Conservation (phyloP, 2,329 filamentous ascomycete species). For the Geosmithia flava region DNA sequence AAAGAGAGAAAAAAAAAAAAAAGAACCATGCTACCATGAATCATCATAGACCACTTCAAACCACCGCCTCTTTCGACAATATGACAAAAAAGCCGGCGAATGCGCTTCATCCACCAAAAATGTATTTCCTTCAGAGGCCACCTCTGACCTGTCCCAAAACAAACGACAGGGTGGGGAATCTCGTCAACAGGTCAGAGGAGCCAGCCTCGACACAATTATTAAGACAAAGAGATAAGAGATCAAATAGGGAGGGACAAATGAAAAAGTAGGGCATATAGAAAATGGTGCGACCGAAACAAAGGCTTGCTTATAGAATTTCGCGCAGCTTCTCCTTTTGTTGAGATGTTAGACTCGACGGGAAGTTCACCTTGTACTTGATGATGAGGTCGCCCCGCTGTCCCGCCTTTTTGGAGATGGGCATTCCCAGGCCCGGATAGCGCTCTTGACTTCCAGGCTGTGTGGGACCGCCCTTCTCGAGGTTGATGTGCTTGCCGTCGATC, state of each 20-base stretch:
- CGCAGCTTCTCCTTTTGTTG: conserved; percentile 71
- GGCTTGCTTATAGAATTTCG: conserved; percentile 52
- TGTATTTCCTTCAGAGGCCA: not conserved
- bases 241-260: not conserved
- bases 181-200: not conserved
- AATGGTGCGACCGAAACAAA: not conserved
- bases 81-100: not conserved
- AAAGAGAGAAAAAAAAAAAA: not conserved
- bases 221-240: not conserved
- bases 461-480: conserved; percentile 67
- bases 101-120: not conserved
- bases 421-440: conserved; percentile 72
- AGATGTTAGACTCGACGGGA: conserved; percentile 65
- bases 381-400: conserved; percentile 76
- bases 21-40: not conserved
- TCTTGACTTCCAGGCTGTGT: conserved; percentile 78
- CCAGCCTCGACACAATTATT: not conserved
- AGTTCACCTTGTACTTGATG: conserved; percentile 84
- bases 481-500: conserved; percentile 81
- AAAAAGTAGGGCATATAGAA: not conserved
- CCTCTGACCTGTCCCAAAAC: not conserved
- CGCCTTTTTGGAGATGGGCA: conserved; percentile 89
- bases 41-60: not conserved
- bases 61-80: not conserved
- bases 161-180: not conserved